Evolutionary conservation across 371 early-diverging fungal genomes (phyloP).

Genomic region (Chytridium lagenaria): DNA sequence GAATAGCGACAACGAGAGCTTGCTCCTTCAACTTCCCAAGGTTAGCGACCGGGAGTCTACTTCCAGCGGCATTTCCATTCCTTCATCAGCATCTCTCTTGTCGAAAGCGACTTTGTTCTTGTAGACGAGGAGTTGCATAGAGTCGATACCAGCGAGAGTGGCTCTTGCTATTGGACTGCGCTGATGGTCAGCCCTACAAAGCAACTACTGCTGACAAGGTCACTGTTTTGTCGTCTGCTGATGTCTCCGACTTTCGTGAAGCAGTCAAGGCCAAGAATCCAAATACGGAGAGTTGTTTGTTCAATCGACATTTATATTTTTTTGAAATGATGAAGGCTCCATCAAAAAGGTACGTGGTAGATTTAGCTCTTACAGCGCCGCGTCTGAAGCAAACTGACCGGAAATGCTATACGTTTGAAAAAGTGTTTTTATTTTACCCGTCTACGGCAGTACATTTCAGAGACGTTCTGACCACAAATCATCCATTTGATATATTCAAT

Average conservation of each 20-base stretch:
- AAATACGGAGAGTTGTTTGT: constrained; percentile 22
- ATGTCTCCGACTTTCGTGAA: constrained; percentile 23
- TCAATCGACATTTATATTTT: constrained; percentile 35
- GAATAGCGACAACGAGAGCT: neutral
- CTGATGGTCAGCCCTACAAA: constrained; percentile 17
- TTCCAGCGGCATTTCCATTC: neutral
- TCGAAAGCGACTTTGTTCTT: constrained; percentile 14
- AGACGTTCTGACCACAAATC: no score
- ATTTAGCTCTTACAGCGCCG: no score
- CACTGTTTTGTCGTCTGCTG: constrained; percentile 1
- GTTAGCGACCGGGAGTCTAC: neutral
- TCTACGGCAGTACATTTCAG: neutral
- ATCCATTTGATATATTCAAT: no score
- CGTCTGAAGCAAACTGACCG: no score
- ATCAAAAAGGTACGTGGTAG: no score
- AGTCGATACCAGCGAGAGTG: neutral
- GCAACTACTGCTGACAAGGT: constrained; percentile 24
- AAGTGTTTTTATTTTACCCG: neutral
- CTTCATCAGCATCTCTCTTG: constrained; percentile 13
- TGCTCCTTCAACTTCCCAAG: neutral
- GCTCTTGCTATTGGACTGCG: constrained; percentile 15
- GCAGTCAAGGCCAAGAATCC: constrained; percentile 27
- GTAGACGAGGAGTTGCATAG: constrained; percentile 6
- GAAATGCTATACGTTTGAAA: no score
- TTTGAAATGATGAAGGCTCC: constrained; percentile 32